Base-by-base conservation (phyloP, 495 filamentous ascomycete species). In the Aspergillus hancockii region DNA sequence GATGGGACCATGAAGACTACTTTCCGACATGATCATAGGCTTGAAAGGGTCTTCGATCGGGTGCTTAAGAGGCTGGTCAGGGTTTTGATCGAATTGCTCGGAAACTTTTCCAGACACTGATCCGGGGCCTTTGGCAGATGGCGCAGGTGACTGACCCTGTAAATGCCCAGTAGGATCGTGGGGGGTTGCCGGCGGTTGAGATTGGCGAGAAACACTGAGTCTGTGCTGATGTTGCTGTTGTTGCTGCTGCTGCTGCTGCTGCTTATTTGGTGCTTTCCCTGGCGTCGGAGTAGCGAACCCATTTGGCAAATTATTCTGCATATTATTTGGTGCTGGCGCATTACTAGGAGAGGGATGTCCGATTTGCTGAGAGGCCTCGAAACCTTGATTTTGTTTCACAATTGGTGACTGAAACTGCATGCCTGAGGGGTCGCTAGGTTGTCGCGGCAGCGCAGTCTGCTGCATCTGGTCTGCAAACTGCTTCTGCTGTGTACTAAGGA, bases 1-100 rank as follows among this genome's bases (percentile, higher is more conserved):
- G 55, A 91, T 75, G 2, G 89, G 88, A 12, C 89, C 90, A 69
- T 84, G 85, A 0, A 82, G 77, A 58, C 82, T 63, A 75, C 78
- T 63, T 81, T 83, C 74, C 12, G 67, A 66, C 19, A 79, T 36
- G 3, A 88, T 83, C 71, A 83, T 86, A 3, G 89, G 86, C 57
- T 86, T 81, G 63, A 78, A 77, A 8, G 71, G 65, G 34, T 80
- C 76, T 52, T 73, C 71, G 58, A 77, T 74, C 12, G 74, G 69
- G 32, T 70, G 68, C 64, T 78, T 78, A 46, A 75, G 71, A 6
- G 78, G 79, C 63, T 80, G 79, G 30, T 82, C 79, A 49, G 71
- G 69, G 31, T 75, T 71, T 46, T 78, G 76, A 10, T 82, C 80
- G 8, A 73, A 19, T 32, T 56, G 66, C 16, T 76, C 66, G 9